Percentiles rank a stretch among this genome's conserved stretches.
phyloP scores from a whole-genome alignment of 768 basidiomycete species.

The Fistulinella prunicolor region DNA sequence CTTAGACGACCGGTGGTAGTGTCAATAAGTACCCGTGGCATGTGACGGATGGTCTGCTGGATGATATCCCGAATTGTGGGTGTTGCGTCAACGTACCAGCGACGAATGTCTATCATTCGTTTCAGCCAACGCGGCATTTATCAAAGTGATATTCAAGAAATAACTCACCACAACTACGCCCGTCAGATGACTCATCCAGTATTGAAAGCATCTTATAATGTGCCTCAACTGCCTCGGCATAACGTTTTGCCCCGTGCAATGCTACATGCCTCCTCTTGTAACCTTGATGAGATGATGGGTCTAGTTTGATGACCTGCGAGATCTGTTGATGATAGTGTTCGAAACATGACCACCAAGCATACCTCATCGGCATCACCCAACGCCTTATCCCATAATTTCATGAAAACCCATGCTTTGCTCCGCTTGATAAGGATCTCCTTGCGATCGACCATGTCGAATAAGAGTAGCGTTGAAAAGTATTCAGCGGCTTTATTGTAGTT shows the following conservation, averaged over 20 bases:
- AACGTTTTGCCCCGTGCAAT: background rate
- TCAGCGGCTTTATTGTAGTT: background rate
- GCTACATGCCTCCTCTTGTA: background rate
- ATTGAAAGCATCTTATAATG: background rate
- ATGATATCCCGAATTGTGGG: background rate
- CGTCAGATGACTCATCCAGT: background rate
- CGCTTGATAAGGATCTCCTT: background rate
- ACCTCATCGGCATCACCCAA: background rate
- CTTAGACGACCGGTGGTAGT: background rate
- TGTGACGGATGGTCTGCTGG: background rate
- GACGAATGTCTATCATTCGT: background rate
- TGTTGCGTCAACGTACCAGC: background rate
- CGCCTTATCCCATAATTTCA: background rate
- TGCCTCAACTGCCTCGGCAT: background rate
- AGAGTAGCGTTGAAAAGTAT: background rate
- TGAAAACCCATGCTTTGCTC: background rate
- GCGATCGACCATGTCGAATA: background rate
- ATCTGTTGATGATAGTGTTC: too few species aligned
- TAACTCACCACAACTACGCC: too few species aligned
- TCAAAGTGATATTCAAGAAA: too few species aligned
- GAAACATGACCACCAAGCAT: background rate
- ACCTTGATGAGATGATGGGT: background rate
- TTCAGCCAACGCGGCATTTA: too few species aligned
- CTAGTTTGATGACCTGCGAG: background rate
- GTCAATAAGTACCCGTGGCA: background rate